Conservation (phyloP, 2,329 filamentous ascomycete genomes). For the Fusarium subglutinans region DNA sequence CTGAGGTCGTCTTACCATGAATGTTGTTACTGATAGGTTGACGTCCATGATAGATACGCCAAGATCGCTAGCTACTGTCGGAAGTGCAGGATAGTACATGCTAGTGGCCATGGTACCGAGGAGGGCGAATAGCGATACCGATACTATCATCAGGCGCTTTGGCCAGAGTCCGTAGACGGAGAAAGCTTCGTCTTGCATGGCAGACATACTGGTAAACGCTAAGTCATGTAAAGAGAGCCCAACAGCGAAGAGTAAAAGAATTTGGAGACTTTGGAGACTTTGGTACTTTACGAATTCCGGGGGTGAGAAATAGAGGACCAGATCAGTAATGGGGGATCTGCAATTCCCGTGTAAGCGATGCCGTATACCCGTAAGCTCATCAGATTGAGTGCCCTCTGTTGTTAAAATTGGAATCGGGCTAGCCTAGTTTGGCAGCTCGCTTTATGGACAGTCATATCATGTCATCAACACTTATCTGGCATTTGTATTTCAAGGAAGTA, state of each 20-base stretch:
- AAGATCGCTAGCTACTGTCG: not conserved
- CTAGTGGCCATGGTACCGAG: not conserved
- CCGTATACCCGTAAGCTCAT: not conserved
- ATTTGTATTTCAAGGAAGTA: not conserved
- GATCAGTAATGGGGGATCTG: not conserved
- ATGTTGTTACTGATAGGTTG: not conserved
- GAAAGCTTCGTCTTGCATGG: not conserved
- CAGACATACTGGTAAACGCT: not conserved
- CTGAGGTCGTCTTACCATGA: not conserved
- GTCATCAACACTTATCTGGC: not conserved
- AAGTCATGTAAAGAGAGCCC: accelerated
- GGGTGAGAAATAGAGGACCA: not conserved
- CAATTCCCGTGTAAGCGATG: not conserved
- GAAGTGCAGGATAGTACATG: not conserved
- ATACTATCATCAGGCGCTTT: not conserved
- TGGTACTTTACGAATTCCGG: accelerated
- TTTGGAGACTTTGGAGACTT: accelerated
- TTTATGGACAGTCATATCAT: not conserved
- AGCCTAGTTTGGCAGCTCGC: not conserved
- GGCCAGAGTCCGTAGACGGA: not conserved
- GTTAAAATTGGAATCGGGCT: not conserved
- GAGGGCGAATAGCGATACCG: not conserved
- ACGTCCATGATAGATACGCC: not conserved
- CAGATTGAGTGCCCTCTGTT: not conserved
- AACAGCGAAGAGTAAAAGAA: not conserved